Evolutionary conservation across 108 stramenopile species (phyloP).

Genomic region (Fragilariopsis cylindrus): DNA sequence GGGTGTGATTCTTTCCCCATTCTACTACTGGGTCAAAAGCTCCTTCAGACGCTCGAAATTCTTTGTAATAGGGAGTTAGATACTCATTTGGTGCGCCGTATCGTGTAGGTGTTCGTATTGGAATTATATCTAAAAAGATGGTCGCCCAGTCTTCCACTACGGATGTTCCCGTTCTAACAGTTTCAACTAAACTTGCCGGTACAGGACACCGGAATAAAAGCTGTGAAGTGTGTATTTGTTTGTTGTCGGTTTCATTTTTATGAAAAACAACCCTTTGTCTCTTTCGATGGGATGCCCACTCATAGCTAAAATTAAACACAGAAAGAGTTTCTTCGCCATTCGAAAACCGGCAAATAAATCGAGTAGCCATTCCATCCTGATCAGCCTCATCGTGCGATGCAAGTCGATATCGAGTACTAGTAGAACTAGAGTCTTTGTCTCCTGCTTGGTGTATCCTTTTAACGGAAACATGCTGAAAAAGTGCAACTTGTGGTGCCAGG

Average conservation of each 20-base stretch:
- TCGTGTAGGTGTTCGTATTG: conserved; percentile 83
- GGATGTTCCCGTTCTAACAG: conserved; percentile 49
- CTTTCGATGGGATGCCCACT: conserved; percentile 80
- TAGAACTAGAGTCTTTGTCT: not conserved
- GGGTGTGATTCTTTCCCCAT: conserved; percentile 72
- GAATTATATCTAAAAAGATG: conserved; percentile 77
- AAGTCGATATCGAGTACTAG: conserved; percentile 59
- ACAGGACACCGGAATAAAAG: conserved; percentile 84
- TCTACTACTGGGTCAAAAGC: conserved; percentile 55
- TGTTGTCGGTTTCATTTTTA: conserved; percentile 75
- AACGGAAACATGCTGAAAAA: conserved; percentile 88
- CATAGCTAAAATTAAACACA: conserved; percentile 76
- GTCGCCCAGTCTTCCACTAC: conserved; percentile 61
- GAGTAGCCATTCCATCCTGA: conserved; percentile 75
- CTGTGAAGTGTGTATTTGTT: conserved; percentile 81
- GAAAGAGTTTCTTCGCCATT: conserved; percentile 63
- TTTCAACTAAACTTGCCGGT: conserved; percentile 53
- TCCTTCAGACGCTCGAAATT: conserved; percentile 30
- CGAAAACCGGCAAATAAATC: conserved; percentile 85
- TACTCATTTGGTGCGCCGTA: conserved; percentile 71
- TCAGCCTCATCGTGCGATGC: conserved; percentile 79
- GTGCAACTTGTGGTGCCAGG: conserved; percentile 74
- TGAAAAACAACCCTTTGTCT: conserved; percentile 55
- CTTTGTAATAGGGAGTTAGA: conserved; percentile 60
- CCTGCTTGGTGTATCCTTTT: conserved; percentile 40